phyloP scores from a whole-genome alignment of 2,329 filamentous ascomycete genomes.

The Didymosphaeria variabile region DNA sequence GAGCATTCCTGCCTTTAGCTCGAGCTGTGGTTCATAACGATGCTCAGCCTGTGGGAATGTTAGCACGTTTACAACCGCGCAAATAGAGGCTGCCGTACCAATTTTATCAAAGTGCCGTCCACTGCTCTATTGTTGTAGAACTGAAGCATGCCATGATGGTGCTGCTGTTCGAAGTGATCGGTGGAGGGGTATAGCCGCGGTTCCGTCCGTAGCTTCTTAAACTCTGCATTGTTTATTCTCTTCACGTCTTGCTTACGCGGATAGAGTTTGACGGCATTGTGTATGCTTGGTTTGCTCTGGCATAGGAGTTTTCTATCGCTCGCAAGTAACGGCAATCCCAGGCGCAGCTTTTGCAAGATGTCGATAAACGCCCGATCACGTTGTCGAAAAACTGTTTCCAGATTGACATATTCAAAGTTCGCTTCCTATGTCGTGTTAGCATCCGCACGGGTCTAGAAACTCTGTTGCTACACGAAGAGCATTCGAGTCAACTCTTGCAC shows the following conservation, averaged over 20 bases:
- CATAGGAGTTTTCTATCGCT: conserved; percentile 56
- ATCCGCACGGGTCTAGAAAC: neutral
- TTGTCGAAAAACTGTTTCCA: conserved; percentile 67
- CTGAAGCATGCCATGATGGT: conserved; percentile 33
- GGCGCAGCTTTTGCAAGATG: conserved; percentile 64
- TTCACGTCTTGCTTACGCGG: conserved; percentile 50
- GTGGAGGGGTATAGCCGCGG: conserved; percentile 40
- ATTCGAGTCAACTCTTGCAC: neutral
- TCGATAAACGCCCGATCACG: conserved; percentile 62
- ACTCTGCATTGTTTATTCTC: conserved; percentile 45
- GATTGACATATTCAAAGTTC: conserved; percentile 62
- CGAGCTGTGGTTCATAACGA: conserved; percentile 54
- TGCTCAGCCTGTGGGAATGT: conserved; percentile 50
- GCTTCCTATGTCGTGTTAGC: conserved; percentile 45
- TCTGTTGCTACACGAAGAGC: neutral
- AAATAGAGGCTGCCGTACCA: conserved; percentile 15
- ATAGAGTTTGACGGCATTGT: conserved; percentile 58
- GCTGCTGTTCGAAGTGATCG: conserved; percentile 54
- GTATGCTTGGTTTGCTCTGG: conserved; percentile 54
- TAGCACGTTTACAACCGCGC: neutral
- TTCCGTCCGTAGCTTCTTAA: conserved; percentile 37
- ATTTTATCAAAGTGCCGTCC: conserved; percentile 30
- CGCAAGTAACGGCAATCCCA: conserved; percentile 53
- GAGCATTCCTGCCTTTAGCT: conserved; percentile 61
- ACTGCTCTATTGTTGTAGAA: conserved; percentile 21